These are phyloP conservation scores for Diaporthe citriasiana DNA, from an alignment of 2,329 filamentous ascomycete species.

Conservation along the genomic window DNA sequence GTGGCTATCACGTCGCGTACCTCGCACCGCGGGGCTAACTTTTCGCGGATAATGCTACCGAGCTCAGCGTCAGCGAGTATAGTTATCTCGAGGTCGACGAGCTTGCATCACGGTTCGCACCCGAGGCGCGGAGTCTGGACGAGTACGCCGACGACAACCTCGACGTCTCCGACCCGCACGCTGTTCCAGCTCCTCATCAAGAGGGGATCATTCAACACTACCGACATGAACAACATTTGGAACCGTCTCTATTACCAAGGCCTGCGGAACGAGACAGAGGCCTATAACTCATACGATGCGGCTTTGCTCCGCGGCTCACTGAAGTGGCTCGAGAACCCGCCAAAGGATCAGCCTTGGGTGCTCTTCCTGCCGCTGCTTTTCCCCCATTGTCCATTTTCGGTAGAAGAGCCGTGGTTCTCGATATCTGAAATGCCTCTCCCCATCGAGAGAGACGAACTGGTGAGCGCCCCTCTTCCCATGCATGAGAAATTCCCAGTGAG, in stretches of 20 bases:
- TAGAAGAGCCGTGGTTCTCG: slow-evolving; percentile 63
- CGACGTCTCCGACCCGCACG: slow-evolving; percentile 4
- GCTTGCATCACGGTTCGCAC: slow-evolving; percentile 51
- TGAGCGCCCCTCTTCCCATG: slow-evolving; percentile 12
- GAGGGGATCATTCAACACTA: slow-evolving; percentile 14
- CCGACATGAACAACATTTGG: slow-evolving; percentile 50
- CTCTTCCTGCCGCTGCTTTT: slow-evolving; percentile 60
- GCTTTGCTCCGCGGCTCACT: slow-evolving; percentile 57
- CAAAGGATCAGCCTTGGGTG: slow-evolving; percentile 57
- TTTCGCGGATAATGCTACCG: slow-evolving; percentile 59
- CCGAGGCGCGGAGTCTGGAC: slow-evolving; percentile 22
- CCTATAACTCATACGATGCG: slow-evolving; percentile 60
- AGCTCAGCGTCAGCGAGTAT: slow-evolving; percentile 61
- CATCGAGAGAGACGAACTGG: slow-evolving; percentile 37
- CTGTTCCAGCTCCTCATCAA: slow-evolving; percentile 16
- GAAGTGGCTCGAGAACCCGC: slow-evolving; percentile 60
- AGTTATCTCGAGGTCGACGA: slow-evolving; percentile 54
- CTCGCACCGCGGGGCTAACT: slow-evolving; percentile 52
- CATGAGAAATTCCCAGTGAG: background rate
- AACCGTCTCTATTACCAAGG: slow-evolving; percentile 58
- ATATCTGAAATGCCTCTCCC: slow-evolving; percentile 49
- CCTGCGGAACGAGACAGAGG: slow-evolving; percentile 52
- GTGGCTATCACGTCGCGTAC: slow-evolving; percentile 62
- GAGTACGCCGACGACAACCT: slow-evolving; percentile 48
- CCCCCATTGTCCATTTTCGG: slow-evolving; percentile 62